Evolutionary conservation across 345 rosid genomes (phyloP).

Genomic region (Sonneratia caseolaris): DNA sequence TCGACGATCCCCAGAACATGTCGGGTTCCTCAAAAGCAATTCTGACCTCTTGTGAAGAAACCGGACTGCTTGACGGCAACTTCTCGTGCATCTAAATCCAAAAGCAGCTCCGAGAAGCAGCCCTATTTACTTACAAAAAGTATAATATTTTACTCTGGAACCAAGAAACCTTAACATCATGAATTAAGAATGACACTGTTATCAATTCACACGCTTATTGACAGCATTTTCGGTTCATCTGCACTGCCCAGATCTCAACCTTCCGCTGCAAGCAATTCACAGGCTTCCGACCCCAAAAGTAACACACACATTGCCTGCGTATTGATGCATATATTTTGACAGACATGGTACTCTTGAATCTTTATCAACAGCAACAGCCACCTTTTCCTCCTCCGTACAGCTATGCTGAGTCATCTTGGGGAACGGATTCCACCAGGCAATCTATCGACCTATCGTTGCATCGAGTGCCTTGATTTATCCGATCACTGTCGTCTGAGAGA

Average conservation of each 20-base stretch:
- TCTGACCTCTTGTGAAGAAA: neutral
- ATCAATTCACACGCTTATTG: neutral
- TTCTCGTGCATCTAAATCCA: neutral
- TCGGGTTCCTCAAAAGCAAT: neutral
- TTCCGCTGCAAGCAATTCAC: neutral
- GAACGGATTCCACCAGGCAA: neutral
- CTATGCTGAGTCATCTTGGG: neutral
- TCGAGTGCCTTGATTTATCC: neutral
- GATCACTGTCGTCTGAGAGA: slow-evolving; percentile 6
- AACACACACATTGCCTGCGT: neutral
- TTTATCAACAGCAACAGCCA: neutral
- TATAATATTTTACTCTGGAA: neutral
- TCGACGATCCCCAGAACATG: neutral
- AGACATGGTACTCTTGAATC: neutral
- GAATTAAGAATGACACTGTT: neutral
- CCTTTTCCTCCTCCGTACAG: neutral
- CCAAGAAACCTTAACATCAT: neutral
- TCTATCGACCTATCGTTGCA: neutral
- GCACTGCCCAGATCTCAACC: neutral
- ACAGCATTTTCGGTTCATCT: neutral
- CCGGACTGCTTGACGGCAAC: neutral
- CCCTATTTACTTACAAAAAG: too few relatives aligned
- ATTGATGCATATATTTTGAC: neutral
- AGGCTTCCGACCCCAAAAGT: neutral
- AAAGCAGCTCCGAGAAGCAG: too few relatives aligned